Evolutionary conservation across 2,329 filamentous ascomycete species (phyloP).

Genomic region (Phialophora verrucosa): DNA sequence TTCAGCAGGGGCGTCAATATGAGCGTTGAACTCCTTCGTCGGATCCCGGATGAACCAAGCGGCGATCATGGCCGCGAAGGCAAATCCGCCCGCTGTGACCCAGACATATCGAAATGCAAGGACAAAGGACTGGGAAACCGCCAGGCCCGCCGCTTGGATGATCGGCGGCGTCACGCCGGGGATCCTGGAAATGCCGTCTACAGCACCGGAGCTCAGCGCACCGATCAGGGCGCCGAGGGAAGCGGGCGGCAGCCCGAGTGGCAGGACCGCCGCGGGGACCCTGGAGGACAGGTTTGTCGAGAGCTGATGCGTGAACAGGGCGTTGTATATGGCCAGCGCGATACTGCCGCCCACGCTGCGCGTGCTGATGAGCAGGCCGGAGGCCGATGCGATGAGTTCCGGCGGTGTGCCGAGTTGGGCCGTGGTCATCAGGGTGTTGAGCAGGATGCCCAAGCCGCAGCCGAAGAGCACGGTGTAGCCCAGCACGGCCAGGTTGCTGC

Average conservation of each 20-base stretch:
- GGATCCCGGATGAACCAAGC: conserved; percentile 9
- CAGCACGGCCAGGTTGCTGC: background rate
- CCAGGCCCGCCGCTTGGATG: conserved; percentile 17
- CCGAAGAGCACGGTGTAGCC: conserved; percentile 29
- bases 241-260: conserved; percentile 16
- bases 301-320: conserved; percentile 17
- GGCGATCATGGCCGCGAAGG: conserved; percentile 19
- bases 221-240: conserved; percentile 20
- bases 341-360: conserved; percentile 30
- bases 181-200: conserved; percentile 1
- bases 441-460: conserved; percentile 17
- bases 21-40: background rate
- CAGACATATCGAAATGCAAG: conserved; percentile 16
- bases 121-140: conserved; percentile 18
- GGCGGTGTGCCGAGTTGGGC: conserved; percentile 31
- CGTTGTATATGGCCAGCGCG: conserved; percentile 25
- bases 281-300: conserved; percentile 18
- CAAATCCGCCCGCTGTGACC: conserved; percentile 20
- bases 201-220: conserved; percentile 12
- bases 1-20: conserved; percentile 1
- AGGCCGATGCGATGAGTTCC: conserved; percentile 29
- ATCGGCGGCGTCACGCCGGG: conserved; percentile 23
- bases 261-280: conserved; percentile 17
- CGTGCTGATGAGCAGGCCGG: conserved; percentile 19
- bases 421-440: conserved; percentile 25